These are phyloP conservation scores for Acacia concinna DNA, from an alignment of 331 rosid species.

Conservation along the genomic window DNA sequence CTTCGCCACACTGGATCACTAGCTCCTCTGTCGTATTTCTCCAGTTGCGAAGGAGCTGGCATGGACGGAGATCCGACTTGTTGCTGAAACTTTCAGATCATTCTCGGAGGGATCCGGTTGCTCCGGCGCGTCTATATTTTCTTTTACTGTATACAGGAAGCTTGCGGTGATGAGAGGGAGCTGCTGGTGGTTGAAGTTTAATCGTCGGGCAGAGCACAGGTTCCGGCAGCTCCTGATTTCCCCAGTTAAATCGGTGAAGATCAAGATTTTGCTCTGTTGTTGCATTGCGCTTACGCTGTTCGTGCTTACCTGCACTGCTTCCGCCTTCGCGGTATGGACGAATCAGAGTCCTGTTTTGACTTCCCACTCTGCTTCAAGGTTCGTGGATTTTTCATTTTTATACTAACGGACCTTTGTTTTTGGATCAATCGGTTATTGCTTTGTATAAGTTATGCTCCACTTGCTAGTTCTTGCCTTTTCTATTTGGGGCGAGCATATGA, in stretches of 20 bases:
- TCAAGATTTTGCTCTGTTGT: slow-evolving; percentile 64
- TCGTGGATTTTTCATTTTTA: slow-evolving; percentile 20
- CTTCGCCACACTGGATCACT: background rate
- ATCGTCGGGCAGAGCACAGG: slow-evolving; percentile 73
- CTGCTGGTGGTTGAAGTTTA: slow-evolving; percentile 39
- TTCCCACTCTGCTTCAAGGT: slow-evolving; percentile 63
- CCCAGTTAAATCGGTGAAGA: slow-evolving; percentile 67
- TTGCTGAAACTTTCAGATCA: slow-evolving; percentile 33
- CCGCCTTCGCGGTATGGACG: slow-evolving; percentile 60
- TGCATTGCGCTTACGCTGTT: slow-evolving; percentile 66
- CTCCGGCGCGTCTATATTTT: background rate
- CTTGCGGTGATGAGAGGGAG: slow-evolving; percentile 60
- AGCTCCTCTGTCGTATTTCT: background rate
- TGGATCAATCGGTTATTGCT: background rate
- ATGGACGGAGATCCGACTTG: slow-evolving; percentile 13
- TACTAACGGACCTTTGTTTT: background rate
- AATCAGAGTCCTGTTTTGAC: slow-evolving; percentile 27
- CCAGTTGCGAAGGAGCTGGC: slow-evolving; percentile 4
- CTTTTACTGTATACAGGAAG: background rate
- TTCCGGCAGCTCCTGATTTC: slow-evolving; percentile 59
- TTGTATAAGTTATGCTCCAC: background rate
- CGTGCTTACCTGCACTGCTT: slow-evolving; percentile 48
- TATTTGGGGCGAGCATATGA: background rate
- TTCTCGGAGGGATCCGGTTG: slow-evolving; percentile 24
- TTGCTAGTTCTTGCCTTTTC: background rate